Evolutionary conservation across 331 rosid species (phyloP).

Genomic region (Malus hybrid): DNA sequence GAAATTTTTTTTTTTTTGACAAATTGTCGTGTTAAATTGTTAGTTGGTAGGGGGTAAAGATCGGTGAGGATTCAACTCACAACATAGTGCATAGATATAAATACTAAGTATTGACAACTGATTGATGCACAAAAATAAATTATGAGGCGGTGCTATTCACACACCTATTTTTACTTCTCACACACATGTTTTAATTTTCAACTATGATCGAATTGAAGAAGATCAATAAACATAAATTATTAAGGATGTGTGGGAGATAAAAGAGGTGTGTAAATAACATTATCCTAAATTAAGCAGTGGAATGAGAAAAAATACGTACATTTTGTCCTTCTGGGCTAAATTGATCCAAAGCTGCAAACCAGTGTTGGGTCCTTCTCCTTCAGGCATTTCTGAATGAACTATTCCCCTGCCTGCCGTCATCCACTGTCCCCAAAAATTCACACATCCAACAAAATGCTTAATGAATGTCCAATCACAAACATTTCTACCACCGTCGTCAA

Average conservation of each 20-base stretch:
- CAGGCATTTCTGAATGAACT: constrained; percentile 97
- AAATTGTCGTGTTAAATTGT: background rate
- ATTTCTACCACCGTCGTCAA: background rate
- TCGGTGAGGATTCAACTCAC: too few relatives aligned
- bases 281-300: too few relatives aligned
- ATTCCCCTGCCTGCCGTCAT: constrained; percentile 99
- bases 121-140: too few relatives aligned
- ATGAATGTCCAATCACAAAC: background rate
- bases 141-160: too few relatives aligned
- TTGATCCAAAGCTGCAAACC: constrained; percentile 97
- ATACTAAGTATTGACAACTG: too few relatives aligned
- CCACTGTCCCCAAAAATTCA: constrained; percentile 47
- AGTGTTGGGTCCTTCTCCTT: constrained; percentile 62
- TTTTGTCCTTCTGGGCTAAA: constrained; percentile 63
- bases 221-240: too few relatives aligned
- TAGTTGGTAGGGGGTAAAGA: background rate
- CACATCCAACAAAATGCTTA: background rate
- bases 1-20: background rate
- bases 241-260: too few relatives aligned
- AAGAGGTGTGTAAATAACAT: too few relatives aligned
- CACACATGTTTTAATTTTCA: accelerated
- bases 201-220: too few relatives aligned
- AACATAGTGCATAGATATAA: too few relatives aligned
- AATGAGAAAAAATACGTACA: constrained; percentile 28
- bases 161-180: too few relatives aligned